Evolutionary conservation across 176 grass and related monocot genomes (phyloP), one percentile per base, ranked within the genome.

Genomic region (Oryza rufipogon): DNA sequence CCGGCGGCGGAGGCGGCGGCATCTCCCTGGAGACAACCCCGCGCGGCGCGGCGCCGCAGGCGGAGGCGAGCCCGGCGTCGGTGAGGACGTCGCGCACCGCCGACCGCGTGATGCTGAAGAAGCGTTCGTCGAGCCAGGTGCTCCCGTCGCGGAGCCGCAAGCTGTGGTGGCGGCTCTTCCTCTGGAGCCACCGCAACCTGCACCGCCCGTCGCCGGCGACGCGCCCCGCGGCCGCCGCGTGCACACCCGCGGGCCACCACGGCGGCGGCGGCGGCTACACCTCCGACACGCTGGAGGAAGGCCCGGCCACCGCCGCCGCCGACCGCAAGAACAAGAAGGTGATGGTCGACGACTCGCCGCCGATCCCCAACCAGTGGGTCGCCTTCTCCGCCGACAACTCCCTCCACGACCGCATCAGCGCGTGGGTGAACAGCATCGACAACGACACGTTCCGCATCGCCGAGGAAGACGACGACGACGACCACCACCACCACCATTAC

Each of bases 181-280:
- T 99, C 11, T 99, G 96, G 96, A 99, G 96, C 87, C 96, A 99
- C 86, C 94, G 96, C 32, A 99, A 99, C 83, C 87, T 96, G 47
- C 93, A 99, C 36, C 68, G 60, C 32, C 80, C 87, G 45, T 7
- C 32, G 30, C 49, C 83, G 71, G 38, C 81, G 52, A 17, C 52
- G 13, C 41, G 70, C 49, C 80, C 6, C 36, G 36, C 84, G 15
- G 33, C 81, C 22, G 69, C 64, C 39, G 64, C 61, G 4, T 60
- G 51, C 23, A 71, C 74, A 9, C 30, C 33, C 44, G 20, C 58
- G 2, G 12, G 64, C 7, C 87, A 84, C 17, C 90, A 86, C 76
- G 90, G 88, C 11, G 90, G 26, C 11, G 90, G 26, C 26, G 28
- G 95, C 8, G 93, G 96, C 52, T 99, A 99, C 86, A 90, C 80